Base-by-base conservation (phyloP, 2,329 filamentous ascomycete genomes). In the Zalaria obscura region DNA sequence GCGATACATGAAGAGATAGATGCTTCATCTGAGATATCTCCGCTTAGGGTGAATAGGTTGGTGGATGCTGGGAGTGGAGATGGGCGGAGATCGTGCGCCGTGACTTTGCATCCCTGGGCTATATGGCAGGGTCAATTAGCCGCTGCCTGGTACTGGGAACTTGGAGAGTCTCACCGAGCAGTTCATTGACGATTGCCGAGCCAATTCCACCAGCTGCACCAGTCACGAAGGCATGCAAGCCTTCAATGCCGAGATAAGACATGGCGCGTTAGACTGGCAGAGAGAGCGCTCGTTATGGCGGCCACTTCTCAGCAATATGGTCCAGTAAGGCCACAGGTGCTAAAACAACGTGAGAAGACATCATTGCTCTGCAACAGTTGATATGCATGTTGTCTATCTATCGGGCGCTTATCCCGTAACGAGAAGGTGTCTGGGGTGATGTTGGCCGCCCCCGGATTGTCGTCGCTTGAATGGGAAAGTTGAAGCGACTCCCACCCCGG, bases 51-150 rank as follows among this genome's bases (percentile, higher is more conserved):
- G 47, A 65, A 58, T 8, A 73, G 55, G 35, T 60, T 59, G 31
- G 55, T 40, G 5, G 57, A 55, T 2, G 49, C 42, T 25, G 57
- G 51, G 34, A 58, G 51, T 25, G 56, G 52, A 10, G 64, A 55
- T 1, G 62, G 55, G 18, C 55, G 59, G 9, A 67, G 56, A 47
- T 73, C 71, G 50, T 68, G 70, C 8, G 68, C 69, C 33, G 70
- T 69, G 26, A 75, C 70, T 52, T 65, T 69, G 55, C 70, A 74
- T 39, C 70, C 70, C 50, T 69, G 65, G 25, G 60, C 70, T 72
- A 48, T 26, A 9, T 27, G 9, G 5, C 29, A 32, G 5, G 11
- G 29, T 48, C 27, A 50, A 41, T 25, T 3, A 36, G 28, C 41
- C 9, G 44, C 42, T n/a, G n/a, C n/a, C n/a, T n/a, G n/a, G n/a